A percentile compares a stretch with the other conserved stretches of the same genome.
Conservation (phyloP, 495 filamentous ascomycete genomes). For the Penicillium canariense region DNA sequence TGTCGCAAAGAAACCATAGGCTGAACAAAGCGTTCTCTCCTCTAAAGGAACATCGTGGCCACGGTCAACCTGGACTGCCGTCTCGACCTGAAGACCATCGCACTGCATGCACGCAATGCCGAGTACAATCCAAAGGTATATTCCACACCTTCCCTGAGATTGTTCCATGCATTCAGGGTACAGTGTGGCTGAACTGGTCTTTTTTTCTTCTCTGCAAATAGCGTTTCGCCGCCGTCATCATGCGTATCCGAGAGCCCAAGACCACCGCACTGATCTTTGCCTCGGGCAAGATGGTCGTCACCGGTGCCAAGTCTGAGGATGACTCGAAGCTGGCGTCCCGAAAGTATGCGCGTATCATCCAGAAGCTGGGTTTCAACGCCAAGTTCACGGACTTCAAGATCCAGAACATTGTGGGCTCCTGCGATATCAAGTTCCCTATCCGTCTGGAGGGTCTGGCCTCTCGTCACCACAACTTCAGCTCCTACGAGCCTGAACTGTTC, state of each 20-base stretch:
- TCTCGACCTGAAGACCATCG: conserved; percentile 98
- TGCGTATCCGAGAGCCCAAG: conserved; percentile 99
- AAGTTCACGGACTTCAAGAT: conserved; percentile 99
- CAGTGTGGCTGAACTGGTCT: conserved; percentile 48
- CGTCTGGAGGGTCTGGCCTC: conserved; percentile 92
- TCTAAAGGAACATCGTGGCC: conserved; percentile 96
- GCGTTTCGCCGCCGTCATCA: conserved; percentile 99
- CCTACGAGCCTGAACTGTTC: conserved; percentile 98
- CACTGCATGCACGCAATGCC: conserved; percentile 95
- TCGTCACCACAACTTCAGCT: conserved; percentile 98
- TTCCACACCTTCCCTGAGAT: conserved; percentile 41
- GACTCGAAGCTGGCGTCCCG: conserved; percentile 94
- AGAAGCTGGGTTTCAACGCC: conserved; percentile 98
- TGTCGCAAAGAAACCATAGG: conserved; percentile 32
- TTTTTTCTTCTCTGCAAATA: conserved; percentile 48
- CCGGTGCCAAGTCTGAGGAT: conserved; percentile 97
- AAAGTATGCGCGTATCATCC: conserved; percentile 99
- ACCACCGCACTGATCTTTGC: conserved; percentile 98
- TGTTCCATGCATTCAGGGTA: conserved; percentile 35
- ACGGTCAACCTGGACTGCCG: conserved; percentile 99
- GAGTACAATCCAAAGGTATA: conserved; percentile 97
- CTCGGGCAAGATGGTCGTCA: conserved; percentile 99
- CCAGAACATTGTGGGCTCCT: conserved; percentile 98
- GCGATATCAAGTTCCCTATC: conserved; percentile 99
- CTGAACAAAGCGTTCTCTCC: conserved; percentile 59